A percentile compares a stretch with the other conserved stretches of the same genome.
Conservation (phyloP, 139 green algal species). For the Yamagishiella unicocca region DNA sequence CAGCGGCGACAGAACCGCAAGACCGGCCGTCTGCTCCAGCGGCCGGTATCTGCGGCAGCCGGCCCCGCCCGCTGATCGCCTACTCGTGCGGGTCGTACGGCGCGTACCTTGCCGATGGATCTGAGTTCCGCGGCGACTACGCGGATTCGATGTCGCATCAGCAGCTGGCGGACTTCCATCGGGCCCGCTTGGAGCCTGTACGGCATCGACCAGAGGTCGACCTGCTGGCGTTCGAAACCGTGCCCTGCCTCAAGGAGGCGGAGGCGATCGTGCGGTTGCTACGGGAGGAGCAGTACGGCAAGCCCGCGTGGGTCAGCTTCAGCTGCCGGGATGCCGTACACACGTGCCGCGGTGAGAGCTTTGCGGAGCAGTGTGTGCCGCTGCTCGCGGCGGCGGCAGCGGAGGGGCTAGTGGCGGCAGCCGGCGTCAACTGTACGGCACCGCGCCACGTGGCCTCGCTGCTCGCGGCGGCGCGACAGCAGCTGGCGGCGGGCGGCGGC, state of each 20-base stretch:
- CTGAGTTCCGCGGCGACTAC: conserved; percentile 57
- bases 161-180: conserved; percentile 53
- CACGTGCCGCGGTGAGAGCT: conserved; percentile 48
- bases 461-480: conserved; percentile 6
- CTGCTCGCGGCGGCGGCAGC: conserved; percentile 18
- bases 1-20: too few relatives aligned
- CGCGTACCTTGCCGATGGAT: conserved; percentile 51
- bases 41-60: too few relatives aligned
- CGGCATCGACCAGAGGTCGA: conserved; percentile 43
- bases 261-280: conserved; percentile 45
- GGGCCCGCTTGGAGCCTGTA: conserved; percentile 44
- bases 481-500: background rate
- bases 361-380: conserved; percentile 43
- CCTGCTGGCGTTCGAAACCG: conserved; percentile 61
- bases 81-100: conserved; percentile 61
- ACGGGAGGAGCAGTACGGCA: conserved; percentile 26
- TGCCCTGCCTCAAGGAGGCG: conserved; percentile 53
- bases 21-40: too few relatives aligned
- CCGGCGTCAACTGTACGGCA: conserved; percentile 60
- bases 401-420: conserved; percentile 38
- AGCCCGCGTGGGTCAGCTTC: conserved; percentile 57
- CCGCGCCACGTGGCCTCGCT: conserved; percentile 35
- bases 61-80: conserved; percentile 42
- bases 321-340: conserved; percentile 47
- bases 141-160: conserved; percentile 23